phyloP scores from a whole-genome alignment of 1,284 basidiomycete species.

The Sanghuangporus baumii region DNA sequence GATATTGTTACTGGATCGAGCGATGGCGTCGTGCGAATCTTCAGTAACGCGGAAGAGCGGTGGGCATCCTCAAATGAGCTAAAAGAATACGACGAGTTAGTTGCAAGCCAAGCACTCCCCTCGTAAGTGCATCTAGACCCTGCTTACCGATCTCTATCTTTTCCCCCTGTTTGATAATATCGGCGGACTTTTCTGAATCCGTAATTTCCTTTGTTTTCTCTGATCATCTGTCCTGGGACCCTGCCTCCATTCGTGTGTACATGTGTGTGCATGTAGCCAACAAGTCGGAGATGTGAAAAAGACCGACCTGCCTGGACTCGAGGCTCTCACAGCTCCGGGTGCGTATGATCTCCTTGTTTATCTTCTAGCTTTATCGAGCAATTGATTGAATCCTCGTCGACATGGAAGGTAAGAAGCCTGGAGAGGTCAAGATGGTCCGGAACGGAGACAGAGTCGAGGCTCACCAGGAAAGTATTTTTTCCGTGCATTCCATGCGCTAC shows the following conservation, averaged over 20 bases:
- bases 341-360: slow-evolving; percentile 22
- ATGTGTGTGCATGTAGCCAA: slow-evolving; percentile 35
- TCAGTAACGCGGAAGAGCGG: slow-evolving; percentile 70
- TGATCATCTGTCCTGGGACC: background rate
- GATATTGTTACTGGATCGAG: slow-evolving; percentile 91
- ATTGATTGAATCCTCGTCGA: background rate
- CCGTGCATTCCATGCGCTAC: background rate
- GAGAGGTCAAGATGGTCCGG: slow-evolving; percentile 89
- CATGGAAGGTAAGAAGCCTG: slow-evolving; percentile 75
- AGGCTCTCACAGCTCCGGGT: slow-evolving; percentile 74
- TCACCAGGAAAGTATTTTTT: slow-evolving; percentile 45
- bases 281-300: slow-evolving; percentile 93
- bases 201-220: background rate
- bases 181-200: background rate
- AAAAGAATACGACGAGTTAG: slow-evolving; percentile 66
- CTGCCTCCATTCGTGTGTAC: background rate
- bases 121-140: slow-evolving; percentile 25
- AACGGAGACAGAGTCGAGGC: slow-evolving; percentile 79
- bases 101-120: slow-evolving; percentile 66
- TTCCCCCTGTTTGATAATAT: background rate
- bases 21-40: slow-evolving; percentile 85
- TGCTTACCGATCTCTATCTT: background rate
- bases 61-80: slow-evolving; percentile 66
- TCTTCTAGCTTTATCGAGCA: background rate
- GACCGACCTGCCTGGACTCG: slow-evolving; percentile 79